Percentiles rank a stretch among this genome's conserved stretches.
Evolutionary conservation across 2,329 filamentous ascomycete genomes (phyloP).

Genomic region (Monilinia aucupariae): DNA sequence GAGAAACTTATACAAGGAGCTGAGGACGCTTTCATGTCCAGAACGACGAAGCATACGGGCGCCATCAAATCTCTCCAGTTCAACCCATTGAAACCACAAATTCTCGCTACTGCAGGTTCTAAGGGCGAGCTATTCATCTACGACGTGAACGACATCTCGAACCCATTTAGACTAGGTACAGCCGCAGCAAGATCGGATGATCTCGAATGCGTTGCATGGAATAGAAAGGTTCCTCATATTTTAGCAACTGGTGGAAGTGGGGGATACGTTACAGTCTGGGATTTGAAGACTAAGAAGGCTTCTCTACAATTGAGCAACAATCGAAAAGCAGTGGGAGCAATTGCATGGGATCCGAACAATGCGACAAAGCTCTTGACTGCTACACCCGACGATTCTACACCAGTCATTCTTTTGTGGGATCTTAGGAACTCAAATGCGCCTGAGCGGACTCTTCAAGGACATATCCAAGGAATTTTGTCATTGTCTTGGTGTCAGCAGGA

Average conservation of each 20-base stretch:
- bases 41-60: constrained; percentile 84
- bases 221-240: constrained; percentile 95
- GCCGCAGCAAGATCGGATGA: constrained; percentile 86
- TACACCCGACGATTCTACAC: constrained; percentile 81
- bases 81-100: constrained; percentile 86
- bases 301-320: constrained; percentile 92
- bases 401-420: constrained; percentile 90
- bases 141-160: constrained; percentile 83
- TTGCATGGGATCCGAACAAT: constrained; percentile 95
- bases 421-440: constrained; percentile 93
- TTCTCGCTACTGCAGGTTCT: constrained; percentile 84
- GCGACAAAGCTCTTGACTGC: constrained; percentile 92
- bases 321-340: constrained; percentile 87
- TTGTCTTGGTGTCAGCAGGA: constrained; percentile 95
- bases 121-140: constrained; percentile 97
- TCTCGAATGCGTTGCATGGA: constrained; percentile 96
- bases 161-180: constrained; percentile 83
- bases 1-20: constrained; percentile 55
- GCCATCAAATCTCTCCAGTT: constrained; percentile 94
- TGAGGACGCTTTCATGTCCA: constrained; percentile 73
- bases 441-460: constrained; percentile 81
- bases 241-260: constrained; percentile 88
- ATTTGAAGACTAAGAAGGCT: constrained; percentile 96
- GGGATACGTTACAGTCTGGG: constrained; percentile 97
- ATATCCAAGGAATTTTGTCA: constrained; percentile 88